These are phyloP conservation scores for Fusarium nanum DNA, from an alignment of 2,329 filamentous ascomycete species.

Conservation along the genomic window DNA sequence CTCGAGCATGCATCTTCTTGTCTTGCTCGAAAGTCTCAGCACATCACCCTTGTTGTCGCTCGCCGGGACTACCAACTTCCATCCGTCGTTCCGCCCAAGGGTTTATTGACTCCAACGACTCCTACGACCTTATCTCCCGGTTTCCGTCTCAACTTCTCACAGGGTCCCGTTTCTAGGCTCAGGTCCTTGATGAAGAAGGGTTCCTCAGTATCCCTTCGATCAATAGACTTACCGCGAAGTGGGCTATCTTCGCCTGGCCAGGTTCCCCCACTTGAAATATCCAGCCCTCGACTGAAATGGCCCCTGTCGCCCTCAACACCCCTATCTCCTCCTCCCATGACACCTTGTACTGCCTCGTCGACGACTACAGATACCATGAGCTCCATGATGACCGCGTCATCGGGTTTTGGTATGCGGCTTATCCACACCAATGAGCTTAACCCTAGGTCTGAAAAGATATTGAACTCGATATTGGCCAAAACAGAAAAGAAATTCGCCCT, in stretches of 20 bases:
- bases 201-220: slow-evolving; percentile 43
- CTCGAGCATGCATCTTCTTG: slow-evolving; percentile 69
- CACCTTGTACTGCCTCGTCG: slow-evolving; percentile 58
- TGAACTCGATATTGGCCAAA: slow-evolving; percentile 63
- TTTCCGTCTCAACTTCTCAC: slow-evolving; percentile 49
- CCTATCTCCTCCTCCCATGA: slow-evolving; percentile 58
- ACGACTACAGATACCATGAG: slow-evolving; percentile 50
- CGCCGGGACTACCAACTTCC: slow-evolving; percentile 68
- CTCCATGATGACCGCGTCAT: slow-evolving; percentile 49
- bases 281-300: slow-evolving; percentile 47
- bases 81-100: slow-evolving; percentile 42
- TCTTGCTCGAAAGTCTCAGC: slow-evolving; percentile 65
- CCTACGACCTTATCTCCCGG: slow-evolving; percentile 48
- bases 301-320: slow-evolving; percentile 56
- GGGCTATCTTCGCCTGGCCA: slow-evolving; percentile 51
- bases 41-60: slow-evolving; percentile 69
- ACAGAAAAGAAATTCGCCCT: slow-evolving; percentile 61
- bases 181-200: slow-evolving; percentile 50
- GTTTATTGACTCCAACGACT: slow-evolving; percentile 43
- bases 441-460: slow-evolving; percentile 59
- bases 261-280: slow-evolving; percentile 47
- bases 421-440: slow-evolving; percentile 61
- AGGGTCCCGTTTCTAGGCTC: slow-evolving; percentile 50
- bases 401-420: slow-evolving; percentile 62
- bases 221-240: slow-evolving; percentile 37